Evolutionary conservation across 768 basidiomycete genomes (phyloP), one percentile per base, ranked within the genome.

Genomic region (Baorangia bicolor): DNA sequence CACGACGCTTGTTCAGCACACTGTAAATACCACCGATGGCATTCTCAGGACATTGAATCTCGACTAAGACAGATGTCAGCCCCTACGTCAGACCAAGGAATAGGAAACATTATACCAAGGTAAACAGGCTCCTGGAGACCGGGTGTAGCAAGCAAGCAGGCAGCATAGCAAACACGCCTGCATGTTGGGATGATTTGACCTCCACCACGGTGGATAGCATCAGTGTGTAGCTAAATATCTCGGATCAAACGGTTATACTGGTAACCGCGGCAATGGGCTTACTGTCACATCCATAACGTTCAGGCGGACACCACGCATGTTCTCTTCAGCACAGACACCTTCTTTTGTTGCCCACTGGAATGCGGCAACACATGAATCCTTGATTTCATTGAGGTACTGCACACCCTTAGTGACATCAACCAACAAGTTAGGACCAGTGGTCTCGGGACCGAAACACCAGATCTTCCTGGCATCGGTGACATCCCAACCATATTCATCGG

Each of bases 321-420:
- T 93, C 83, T 99, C 97, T 71, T 98, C 97, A 51, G 87, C 87
- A 68, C 89, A 86, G 64, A 92, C 95, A 82, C 94, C 94, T 76
- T 98, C 96, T 82, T 97, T 98, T 55, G 93, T 92, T 42, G 97
- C 97, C 97, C 95, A 98, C 77, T 98, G 97, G 88, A 98, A 92
- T 44, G 94, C 95, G 64, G 97, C 96, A 73, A 99, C 85, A 73
- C 94, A 97, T 63, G 97, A 98, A 75, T 99, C 97, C 82, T 99
- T 98, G 82, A 99, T 99, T 85, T 99, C 97, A 73, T 94, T 96
- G 60, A 99, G 79, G 80, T 97, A 98, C 71, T 99, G 97, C 56
- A 97, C 94, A 80, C 94, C 97, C 85, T 98, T 99, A 67, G 97
- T 98, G 64, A 90, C 92, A 77, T 99, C 97, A 67, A 97, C 93